phyloP scores from a whole-genome alignment of 495 filamentous ascomycete genomes.

The Aspergillus steynii region DNA sequence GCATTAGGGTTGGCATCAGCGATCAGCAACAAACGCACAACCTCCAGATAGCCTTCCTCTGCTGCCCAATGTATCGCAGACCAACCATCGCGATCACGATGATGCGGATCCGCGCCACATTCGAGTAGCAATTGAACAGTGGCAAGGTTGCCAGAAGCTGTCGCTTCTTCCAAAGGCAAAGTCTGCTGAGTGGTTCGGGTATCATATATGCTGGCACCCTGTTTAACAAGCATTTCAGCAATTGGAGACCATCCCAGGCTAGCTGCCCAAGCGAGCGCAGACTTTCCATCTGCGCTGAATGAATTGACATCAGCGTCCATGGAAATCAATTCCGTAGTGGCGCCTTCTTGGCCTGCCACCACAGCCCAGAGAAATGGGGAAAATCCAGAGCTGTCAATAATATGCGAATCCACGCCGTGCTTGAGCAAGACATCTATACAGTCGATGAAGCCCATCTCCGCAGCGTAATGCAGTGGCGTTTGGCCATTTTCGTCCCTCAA shows the following conservation, averaged over 20 bases:
- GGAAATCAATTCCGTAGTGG: constrained; percentile 17
- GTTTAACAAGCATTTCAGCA: constrained; percentile 24
- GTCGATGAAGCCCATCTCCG: constrained; percentile 22
- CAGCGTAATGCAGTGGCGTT: constrained; percentile 34
- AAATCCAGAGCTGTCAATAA: constrained; percentile 25
- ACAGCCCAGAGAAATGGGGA: constrained; percentile 28
- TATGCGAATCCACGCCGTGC: constrained; percentile 16
- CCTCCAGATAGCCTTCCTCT: constrained; percentile 33
- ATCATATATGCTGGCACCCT: constrained; percentile 19
- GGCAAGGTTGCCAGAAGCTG: constrained; percentile 21
- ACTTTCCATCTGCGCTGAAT: constrained; percentile 30
- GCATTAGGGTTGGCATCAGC: constrained; percentile 27
- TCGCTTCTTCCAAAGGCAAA: constrained; percentile 24
- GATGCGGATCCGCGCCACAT: constrained; percentile 20
- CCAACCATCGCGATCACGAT: constrained; percentile 30
- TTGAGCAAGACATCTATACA: constrained; percentile 22
- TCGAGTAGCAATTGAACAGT: constrained; percentile 21
- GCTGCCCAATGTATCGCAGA: constrained; percentile 33
- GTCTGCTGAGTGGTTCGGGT: constrained; percentile 17
- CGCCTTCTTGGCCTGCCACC: constrained; percentile 21
- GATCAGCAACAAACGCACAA: constrained; percentile 28
- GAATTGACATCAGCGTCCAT: constrained; percentile 23
- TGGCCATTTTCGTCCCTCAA: constrained; percentile 27
- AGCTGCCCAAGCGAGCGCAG: constrained; percentile 31
- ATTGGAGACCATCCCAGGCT: constrained; percentile 18